These are phyloP conservation scores for Desmodesmus armatus DNA, from an alignment of 139 green algal genomes.

Conservation along the genomic window DNA sequence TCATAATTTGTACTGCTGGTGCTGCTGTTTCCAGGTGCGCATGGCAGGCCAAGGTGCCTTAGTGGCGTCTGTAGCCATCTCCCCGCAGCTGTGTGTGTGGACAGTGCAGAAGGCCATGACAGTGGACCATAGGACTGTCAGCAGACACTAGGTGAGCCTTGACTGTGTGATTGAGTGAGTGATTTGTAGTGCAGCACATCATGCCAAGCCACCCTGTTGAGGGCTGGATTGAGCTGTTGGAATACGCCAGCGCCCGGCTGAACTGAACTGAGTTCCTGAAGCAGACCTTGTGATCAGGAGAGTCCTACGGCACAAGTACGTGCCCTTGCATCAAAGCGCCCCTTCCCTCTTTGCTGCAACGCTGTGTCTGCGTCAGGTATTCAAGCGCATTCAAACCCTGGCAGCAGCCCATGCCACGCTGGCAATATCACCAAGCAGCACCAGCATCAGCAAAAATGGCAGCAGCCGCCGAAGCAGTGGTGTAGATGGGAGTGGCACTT, in stretches of 20 bases:
- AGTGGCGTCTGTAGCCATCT: constrained; percentile 48
- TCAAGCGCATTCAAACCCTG: constrained; percentile 53
- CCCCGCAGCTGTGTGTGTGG: constrained; percentile 45
- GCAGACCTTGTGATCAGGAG: too few species aligned
- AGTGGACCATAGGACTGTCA: constrained; percentile 43
- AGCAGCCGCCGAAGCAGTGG: constrained; percentile 7
- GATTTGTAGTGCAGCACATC: not conserved
- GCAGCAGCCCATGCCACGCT: constrained; percentile 18
- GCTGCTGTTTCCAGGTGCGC: constrained; percentile 45
- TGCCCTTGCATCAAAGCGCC: too few species aligned
- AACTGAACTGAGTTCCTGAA: too few species aligned
- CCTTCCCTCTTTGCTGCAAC: too few species aligned
- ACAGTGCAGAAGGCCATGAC: constrained; percentile 42
- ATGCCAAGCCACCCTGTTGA: not conserved
- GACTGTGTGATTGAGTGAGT: not conserved
- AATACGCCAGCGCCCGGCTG: too few species aligned
- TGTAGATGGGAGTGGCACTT: constrained; percentile 38
- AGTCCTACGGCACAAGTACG: too few species aligned
- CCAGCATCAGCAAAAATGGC: too few species aligned
- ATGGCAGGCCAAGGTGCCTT: constrained; percentile 47
- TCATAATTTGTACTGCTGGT: not conserved
- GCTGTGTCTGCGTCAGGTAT: constrained; percentile 55
- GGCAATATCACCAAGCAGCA: not conserved
- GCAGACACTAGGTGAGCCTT: constrained; percentile 44
- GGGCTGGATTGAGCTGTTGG: not conserved